Evolutionary conservation across 2,329 filamentous ascomycete genomes (phyloP).

Genomic region (Chaetothyriales sp.): DNA sequence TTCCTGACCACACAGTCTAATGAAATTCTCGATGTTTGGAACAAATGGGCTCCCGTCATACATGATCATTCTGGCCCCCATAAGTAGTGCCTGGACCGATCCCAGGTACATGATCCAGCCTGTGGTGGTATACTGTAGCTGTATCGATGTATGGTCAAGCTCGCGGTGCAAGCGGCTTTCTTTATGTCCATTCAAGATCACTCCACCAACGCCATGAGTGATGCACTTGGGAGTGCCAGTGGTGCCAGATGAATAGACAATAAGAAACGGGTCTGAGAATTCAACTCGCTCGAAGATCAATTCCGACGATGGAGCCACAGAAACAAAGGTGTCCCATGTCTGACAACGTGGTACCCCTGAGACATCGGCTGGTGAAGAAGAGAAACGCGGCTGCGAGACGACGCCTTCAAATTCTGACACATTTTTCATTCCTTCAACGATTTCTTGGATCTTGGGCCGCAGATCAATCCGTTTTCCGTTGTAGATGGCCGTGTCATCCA

Average conservation of each 20-base stretch:
- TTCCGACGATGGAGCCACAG: slow-evolving; percentile 17
- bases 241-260: slow-evolving; percentile 68
- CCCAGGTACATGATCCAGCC: slow-evolving; percentile 76
- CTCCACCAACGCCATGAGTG: slow-evolving; percentile 49
- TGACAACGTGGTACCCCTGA: slow-evolving; percentile 34
- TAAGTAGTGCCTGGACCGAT: slow-evolving; percentile 44
- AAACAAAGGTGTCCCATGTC: slow-evolving; percentile 31
- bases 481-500: slow-evolving; percentile 68
- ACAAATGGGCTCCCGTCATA: slow-evolving; percentile 75
- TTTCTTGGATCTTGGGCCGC: slow-evolving; percentile 54
- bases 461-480: slow-evolving; percentile 65
- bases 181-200: slow-evolving; percentile 35
- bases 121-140: slow-evolving; percentile 53
- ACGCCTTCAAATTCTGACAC: slow-evolving; percentile 49
- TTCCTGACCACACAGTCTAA: slow-evolving; percentile 50
- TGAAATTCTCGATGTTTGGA: slow-evolving; percentile 50
- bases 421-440: slow-evolving; percentile 48
- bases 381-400: slow-evolving; percentile 54
- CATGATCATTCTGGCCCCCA: slow-evolving; percentile 51
- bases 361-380: slow-evolving; percentile 42
- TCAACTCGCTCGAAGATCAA: slow-evolving; percentile 31
- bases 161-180: slow-evolving; percentile 46
- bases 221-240: slow-evolving; percentile 78
- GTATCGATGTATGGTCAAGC: slow-evolving; percentile 29
- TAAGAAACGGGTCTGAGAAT: slow-evolving; percentile 63